A percentile compares a stretch with the other conserved stretches of the same genome.
These are phyloP conservation scores for Aegle marmelos DNA, from an alignment of 345 rosid genomes.

Conservation along the genomic window DNA sequence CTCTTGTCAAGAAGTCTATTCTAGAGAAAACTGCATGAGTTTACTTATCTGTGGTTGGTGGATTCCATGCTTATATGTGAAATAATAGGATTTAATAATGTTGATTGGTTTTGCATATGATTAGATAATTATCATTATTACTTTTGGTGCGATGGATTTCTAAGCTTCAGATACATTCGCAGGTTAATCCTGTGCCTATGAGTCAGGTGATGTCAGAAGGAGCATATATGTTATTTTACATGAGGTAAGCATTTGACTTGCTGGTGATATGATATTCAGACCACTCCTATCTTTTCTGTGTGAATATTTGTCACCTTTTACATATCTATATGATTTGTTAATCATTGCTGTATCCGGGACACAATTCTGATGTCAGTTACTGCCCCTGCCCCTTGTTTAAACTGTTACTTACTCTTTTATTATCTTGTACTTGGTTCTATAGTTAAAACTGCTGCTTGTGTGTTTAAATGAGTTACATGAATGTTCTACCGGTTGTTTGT, in stretches of 20 bases:
- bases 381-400: too few species aligned
- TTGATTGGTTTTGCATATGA: neutral
- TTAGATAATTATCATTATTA: neutral
- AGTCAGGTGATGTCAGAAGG: slow-evolving; percentile 94
- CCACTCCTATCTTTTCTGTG: neutral
- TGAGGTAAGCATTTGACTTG: slow-evolving; percentile 42
- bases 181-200: slow-evolving; percentile 71
- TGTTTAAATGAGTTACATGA: neutral
- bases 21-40: neutral
- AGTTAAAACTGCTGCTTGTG: neutral
- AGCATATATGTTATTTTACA: slow-evolving; percentile 86
- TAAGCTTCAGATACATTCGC: slow-evolving; percentile 11
- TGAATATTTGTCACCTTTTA: neutral
- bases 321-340: neutral
- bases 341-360: neutral
- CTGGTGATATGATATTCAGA: neutral
- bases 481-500: neutral
- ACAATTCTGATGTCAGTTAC: neutral
- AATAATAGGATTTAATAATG: neutral
- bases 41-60: neutral
- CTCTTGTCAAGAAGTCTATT: neutral
- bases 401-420: too few species aligned
- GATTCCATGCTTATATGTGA: neutral
- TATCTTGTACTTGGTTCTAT: neutral
- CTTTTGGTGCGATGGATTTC: neutral